Conservation (phyloP, 2,329 filamentous ascomycete genomes). For the Fusarium ambrosium region DNA sequence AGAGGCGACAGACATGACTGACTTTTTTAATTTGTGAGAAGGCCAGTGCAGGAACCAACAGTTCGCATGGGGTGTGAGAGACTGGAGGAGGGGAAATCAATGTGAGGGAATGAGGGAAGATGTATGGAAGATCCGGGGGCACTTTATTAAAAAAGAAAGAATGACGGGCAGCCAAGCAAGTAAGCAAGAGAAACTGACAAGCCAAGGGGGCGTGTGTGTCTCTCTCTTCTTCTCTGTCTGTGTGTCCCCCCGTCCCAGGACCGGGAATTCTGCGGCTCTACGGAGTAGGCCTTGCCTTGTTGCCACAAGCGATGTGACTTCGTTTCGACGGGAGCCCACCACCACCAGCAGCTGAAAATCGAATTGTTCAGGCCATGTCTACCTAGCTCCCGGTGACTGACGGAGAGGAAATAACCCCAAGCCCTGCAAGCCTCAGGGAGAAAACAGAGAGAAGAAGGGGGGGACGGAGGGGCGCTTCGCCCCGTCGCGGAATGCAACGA, state of each 20-base stretch:
- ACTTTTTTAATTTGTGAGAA: not conserved
- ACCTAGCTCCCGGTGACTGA: slow-evolving; percentile 7
- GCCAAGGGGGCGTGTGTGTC: not conserved
- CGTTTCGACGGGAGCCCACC: not conserved
- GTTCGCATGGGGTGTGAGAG: not conserved
- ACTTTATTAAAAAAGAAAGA: slow-evolving; percentile 3
- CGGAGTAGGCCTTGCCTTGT: not conserved
- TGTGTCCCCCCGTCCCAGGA: not conserved
- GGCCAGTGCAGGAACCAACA: not conserved
- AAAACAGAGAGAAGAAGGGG: not conserved
- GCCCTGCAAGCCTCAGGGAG: not conserved
- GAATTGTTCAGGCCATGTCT: not conserved
- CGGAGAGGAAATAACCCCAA: not conserved
- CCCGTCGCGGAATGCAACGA: slow-evolving; percentile 7
- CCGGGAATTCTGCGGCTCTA: not conserved
- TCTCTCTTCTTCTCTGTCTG: not conserved
- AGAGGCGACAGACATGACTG: slow-evolving; percentile 26
- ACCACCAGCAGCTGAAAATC: slow-evolving; percentile 11
- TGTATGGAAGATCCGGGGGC: slow-evolving; percentile 1
- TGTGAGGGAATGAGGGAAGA: not conserved
- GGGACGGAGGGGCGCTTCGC: slow-evolving; percentile 12
- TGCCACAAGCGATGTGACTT: slow-evolving; percentile 7
- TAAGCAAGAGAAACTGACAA: not conserved
- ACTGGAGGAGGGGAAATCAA: not conserved
- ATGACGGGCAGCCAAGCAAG: not conserved